Evolutionary conservation across 768 basidiomycete species (phyloP).

Genomic region (Cantharellus cinnabarinus): DNA sequence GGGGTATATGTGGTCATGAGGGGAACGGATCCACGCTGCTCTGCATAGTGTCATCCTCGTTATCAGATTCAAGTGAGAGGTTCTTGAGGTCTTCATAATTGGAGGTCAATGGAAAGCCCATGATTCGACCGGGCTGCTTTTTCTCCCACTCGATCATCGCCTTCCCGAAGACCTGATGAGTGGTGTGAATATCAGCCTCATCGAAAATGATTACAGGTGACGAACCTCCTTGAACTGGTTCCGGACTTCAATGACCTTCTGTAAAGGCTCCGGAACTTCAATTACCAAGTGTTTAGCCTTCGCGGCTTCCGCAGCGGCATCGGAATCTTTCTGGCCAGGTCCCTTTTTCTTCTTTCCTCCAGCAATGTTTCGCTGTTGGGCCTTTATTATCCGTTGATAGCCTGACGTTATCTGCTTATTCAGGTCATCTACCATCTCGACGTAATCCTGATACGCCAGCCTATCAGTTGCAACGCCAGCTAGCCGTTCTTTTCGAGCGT

Average conservation of each 20-base stretch:
- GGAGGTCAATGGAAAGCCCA: slow-evolving; percentile 56
- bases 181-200: background rate
- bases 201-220: background rate
- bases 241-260: slow-evolving; percentile 53
- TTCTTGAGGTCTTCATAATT: slow-evolving; percentile 27
- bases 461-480: slow-evolving; percentile 62
- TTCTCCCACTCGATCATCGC: slow-evolving; percentile 59
- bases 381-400: slow-evolving; percentile 35
- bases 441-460: slow-evolving; percentile 80
- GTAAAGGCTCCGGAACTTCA: slow-evolving; percentile 44
- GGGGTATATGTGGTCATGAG: too few relatives aligned
- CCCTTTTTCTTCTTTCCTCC: slow-evolving; percentile 33
- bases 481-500: slow-evolving; percentile 56
- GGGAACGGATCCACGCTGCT: too few relatives aligned
- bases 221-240: slow-evolving; percentile 46
- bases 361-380: slow-evolving; percentile 33
- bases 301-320: slow-evolving; percentile 50
- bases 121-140: slow-evolving; percentile 43
- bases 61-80: too few relatives aligned
- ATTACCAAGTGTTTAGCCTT: slow-evolving; percentile 26
- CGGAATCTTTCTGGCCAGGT: slow-evolving; percentile 12
- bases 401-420: slow-evolving; percentile 77
- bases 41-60: too few relatives aligned
- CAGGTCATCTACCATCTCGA: slow-evolving; percentile 62
- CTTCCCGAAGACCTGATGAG: slow-evolving; percentile 30